These are phyloP conservation scores for Cutaneotrichosporon mucoides DNA, from an alignment of 1,284 basidiomycete genomes.

Conservation along the genomic window DNA sequence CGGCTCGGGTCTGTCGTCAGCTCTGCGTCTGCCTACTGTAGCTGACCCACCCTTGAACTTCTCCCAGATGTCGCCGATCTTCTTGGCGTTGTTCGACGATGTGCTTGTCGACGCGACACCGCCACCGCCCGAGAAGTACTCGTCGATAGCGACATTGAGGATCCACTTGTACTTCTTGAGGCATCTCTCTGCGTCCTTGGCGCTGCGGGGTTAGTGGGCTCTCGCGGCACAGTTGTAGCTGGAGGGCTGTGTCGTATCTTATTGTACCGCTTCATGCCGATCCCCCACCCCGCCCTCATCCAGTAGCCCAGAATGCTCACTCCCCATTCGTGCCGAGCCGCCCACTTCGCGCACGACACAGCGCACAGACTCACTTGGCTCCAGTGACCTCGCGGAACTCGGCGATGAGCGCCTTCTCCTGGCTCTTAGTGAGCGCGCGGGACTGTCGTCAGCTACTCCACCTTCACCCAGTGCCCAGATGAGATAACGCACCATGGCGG, in stretches of 20 bases:
- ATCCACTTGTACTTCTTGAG: conserved; percentile 46
- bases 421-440: conserved; percentile 20
- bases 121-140: conserved; percentile 40
- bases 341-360: no score
- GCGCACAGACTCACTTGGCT: conserved; percentile 31
- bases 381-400: conserved; percentile 43
- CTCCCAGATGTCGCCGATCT: conserved; percentile 48
- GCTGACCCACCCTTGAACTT: conserved; percentile 41
- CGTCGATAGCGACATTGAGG: conserved; percentile 39
- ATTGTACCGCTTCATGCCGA: no score
- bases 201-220: conserved; percentile 15
- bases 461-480: no score
- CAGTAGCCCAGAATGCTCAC: no score
- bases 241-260: no score
- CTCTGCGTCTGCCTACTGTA: conserved; percentile 15
- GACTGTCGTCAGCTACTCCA: conserved; percentile 6
- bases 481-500: no score
- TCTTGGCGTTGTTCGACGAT: conserved; percentile 31
- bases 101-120: conserved; percentile 1
- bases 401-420: conserved; percentile 22
- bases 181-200: conserved; percentile 35
- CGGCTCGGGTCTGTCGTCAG: conserved; percentile 21
- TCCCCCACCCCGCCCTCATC: no score
- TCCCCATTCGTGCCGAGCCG: no score
- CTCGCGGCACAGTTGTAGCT: no score